phyloP scores from a whole-genome alignment of 139 green algal species.

The Micractinium sp. region DNA sequence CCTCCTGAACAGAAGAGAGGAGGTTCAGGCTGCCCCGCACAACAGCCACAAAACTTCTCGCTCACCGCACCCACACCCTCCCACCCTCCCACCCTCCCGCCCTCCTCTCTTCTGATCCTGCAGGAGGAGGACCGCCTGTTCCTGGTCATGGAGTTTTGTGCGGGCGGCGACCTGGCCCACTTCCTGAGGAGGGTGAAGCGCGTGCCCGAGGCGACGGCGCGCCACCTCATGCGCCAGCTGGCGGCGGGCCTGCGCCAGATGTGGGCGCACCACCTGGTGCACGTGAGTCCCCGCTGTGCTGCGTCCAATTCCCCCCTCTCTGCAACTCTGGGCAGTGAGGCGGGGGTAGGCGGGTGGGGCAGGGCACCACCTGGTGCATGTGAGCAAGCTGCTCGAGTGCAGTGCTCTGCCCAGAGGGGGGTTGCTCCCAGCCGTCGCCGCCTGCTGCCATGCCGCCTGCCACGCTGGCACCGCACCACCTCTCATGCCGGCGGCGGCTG shows the following conservation, averaged over 20 bases:
- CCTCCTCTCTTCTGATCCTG: background rate
- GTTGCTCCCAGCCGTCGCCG: too few relatives aligned
- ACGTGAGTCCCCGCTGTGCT: slow-evolving; percentile 60
- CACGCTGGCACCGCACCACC: background rate
- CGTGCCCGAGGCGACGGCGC: slow-evolving; percentile 69
- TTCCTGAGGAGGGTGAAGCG: slow-evolving; percentile 64
- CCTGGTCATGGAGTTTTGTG: slow-evolving; percentile 95
- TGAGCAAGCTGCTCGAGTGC: too few relatives aligned
- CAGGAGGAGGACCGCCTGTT: slow-evolving; percentile 74
- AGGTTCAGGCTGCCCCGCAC: background rate
- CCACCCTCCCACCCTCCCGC: background rate
- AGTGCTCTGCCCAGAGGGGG: too few relatives aligned
- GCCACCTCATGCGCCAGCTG: slow-evolving; percentile 88
- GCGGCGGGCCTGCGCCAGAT: slow-evolving; percentile 87
- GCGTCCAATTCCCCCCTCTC: background rate
- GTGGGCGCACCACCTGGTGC: slow-evolving; percentile 85
- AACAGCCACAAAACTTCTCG: too few relatives aligned
- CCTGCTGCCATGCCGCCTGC: background rate
- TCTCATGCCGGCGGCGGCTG: background rate
- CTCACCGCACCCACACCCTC: background rate
- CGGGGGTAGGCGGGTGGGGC: too few relatives aligned
- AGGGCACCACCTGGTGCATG: too few relatives aligned
- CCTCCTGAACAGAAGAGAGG: slow-evolving; percentile 42
- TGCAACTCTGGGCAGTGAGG: background rate
- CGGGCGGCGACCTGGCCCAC: slow-evolving; percentile 88